phyloP scores from a whole-genome alignment of 768 basidiomycete genomes.

The Collybia nuda region DNA sequence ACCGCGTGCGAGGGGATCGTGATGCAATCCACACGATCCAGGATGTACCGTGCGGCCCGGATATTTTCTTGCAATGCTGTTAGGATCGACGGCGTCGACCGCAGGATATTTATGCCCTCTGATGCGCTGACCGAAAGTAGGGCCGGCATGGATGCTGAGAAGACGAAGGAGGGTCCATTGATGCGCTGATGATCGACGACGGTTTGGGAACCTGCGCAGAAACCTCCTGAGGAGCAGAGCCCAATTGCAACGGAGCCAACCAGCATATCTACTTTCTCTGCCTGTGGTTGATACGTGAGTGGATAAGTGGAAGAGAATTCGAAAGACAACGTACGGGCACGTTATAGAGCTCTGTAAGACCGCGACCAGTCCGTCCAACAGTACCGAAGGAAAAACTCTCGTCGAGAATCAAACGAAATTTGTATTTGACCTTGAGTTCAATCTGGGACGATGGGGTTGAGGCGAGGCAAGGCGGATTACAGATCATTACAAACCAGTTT shows the following conservation, averaged over 20 bases:
- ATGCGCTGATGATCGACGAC: constrained; percentile 96
- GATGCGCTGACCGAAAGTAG: constrained; percentile 87
- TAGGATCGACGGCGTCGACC: constrained; percentile 74
- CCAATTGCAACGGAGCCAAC: constrained; percentile 87
- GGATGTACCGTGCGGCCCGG: constrained; percentile 69
- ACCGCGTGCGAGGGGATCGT: constrained; percentile 82
- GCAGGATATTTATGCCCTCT: constrained; percentile 80
- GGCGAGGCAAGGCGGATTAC: not conserved
- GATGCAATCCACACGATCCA: constrained; percentile 82
- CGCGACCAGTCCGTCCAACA: constrained; percentile 91
- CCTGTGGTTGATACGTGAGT: constrained; percentile 39
- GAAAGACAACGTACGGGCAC: constrained; percentile 64
- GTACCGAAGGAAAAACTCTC: constrained; percentile 93
- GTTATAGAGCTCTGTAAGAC: constrained; percentile 92
- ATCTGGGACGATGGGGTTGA: constrained; percentile 47
- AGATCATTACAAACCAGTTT: constrained; percentile 66
- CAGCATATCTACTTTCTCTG: constrained; percentile 91
- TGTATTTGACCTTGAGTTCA: constrained; percentile 93
- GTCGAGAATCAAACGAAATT: constrained; percentile 93
- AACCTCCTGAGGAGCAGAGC: constrained; percentile 84
- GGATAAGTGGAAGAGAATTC: not conserved
- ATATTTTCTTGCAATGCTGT: constrained; percentile 79
- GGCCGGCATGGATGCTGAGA: constrained; percentile 92
- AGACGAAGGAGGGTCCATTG: constrained; percentile 94
- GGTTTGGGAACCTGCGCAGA: constrained; percentile 85